These are phyloP conservation scores for Hordeum marinum DNA, from an alignment of 176 grass and related monocot genomes.

Conservation along the genomic window DNA sequence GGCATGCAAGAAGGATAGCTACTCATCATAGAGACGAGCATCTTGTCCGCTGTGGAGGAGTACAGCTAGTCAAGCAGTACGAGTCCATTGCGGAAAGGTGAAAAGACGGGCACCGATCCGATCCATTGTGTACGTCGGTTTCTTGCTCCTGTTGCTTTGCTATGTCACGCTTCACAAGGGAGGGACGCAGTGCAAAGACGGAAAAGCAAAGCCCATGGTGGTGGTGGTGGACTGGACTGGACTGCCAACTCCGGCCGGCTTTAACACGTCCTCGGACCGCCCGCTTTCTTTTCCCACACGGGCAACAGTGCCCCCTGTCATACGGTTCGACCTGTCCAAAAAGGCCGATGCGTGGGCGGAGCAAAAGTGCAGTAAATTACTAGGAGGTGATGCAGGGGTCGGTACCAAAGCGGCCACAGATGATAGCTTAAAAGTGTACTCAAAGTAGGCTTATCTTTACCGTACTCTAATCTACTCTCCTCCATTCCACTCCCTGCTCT, in stretches of 20 bases:
- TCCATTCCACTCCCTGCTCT: neutral
- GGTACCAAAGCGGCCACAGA: neutral
- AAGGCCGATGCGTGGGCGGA: neutral
- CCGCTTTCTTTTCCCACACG: neutral
- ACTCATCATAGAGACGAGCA: no score
- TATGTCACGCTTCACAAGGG: constrained; percentile 25
- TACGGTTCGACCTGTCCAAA: neutral
- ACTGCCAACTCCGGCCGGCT: neutral
- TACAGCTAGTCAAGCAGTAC: neutral
- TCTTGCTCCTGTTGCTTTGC: neutral
- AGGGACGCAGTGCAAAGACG: neutral
- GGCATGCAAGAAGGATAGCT: neutral
- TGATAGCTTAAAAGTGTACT: constrained; percentile 2
- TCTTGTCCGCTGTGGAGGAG: neutral
- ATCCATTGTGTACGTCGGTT: constrained; percentile 5
- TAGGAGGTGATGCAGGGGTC: neutral
- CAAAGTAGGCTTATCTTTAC: constrained; percentile 5
- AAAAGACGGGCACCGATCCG: neutral
- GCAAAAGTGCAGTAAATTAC: neutral
- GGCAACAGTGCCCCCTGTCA: neutral
- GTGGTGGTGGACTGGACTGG: neutral
- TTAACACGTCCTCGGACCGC: neutral
- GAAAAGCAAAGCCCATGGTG: neutral
- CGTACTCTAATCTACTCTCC: neutral
- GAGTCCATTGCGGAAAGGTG: neutral